Evolutionary conservation across 805 yeast genomes (phyloP), one percentile per base, ranked within the genome.

Genomic region (Wickerhamomyces queroliae): DNA sequence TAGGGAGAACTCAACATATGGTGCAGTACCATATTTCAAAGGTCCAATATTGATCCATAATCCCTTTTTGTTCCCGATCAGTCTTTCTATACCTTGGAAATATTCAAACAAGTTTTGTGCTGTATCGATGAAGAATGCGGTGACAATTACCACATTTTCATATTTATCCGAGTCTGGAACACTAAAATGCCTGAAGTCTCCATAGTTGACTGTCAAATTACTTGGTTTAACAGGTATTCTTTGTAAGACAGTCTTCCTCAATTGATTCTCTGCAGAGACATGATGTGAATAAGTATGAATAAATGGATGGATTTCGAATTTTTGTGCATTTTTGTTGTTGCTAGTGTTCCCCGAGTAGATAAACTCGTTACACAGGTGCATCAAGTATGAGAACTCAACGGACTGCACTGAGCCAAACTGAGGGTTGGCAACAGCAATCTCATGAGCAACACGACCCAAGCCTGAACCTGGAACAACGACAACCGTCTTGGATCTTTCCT

Each of bases 21-120:
- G 80, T 39, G 89, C 84, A 3, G 88, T 78, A 1, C 97, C 97
- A 67, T 93, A 91, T 58, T 90, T 84, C 44, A 93, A 67, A 0
- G 99, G 99, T 0, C 99, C 99, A 12, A 80, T 69, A 56, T 93
- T 91, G 46, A 91, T 76, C 98, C 98, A 91, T 31, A 72, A 67
- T 0, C 86, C 81, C 4, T 70, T 70, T 13, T 64, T 64, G 8
- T 64, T 66, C 8, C 53, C 52, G 10, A 68, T 61, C 26, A 81
- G 50, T 10, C 58, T 50, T 40, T 73, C 72, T 27, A 91, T 78
- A 1, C 82, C 62, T 39, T 82, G 83, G 39, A 91, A 59, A 58
- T 90, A 90, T 30, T 78, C 81, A 46, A 91, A 67, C 36, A 87
- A 56, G 53, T 90, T 86, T 51, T 87, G 95, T 0, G 97, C 97